Base-by-base conservation (phyloP, 164 flowering plant genomes). In the Macadamia integrifolia region DNA sequence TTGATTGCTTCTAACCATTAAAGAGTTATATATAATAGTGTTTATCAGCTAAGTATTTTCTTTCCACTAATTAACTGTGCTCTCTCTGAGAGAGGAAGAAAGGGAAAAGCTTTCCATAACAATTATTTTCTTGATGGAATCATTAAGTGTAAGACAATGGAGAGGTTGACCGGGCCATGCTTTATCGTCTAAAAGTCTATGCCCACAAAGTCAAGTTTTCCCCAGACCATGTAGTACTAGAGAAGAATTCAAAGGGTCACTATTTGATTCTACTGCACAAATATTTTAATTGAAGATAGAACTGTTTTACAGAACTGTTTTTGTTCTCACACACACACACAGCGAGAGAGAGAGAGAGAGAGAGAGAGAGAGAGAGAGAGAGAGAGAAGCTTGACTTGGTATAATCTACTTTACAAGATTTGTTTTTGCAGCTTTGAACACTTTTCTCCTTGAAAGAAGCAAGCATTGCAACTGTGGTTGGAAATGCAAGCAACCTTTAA, bases 381-480 rank as follows among this genome's bases (percentile, higher is more conserved):
- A 52, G n/a, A 52, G n/a, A 53, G 57, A 53, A n/a, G 57, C 17
- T 53, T 53, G 57, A 53, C 57, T 53, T 53, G 57, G 57, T 53
- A 53, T 17, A 14, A 11, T 1, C 57, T 14, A 53, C 50, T 46
- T 46, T 53, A 53, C 15, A 53, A 5, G 18, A 53, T 53, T 53
- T 53, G 18, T 53, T 14, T 53, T 53, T 17, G 2, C 57, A 53
- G 15, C 17, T 53, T 53, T 53, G 57, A 53, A 53, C 17, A 17
- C 15, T 53, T 53, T 53, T 53, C 57, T 53, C 57, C 57, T 53
- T 53, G n/a, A 53, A 53, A 11, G 57, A 53, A 53, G 18, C 57
- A 53, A 14, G 18, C 6, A 53, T 11, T 53, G 57, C 57, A 53
- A 14, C 17, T 53, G 57, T 53, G 57, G n/a, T 53, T 13, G 17